Base-by-base conservation (phyloP, 176 grass and related monocot species). In the Eleusine indica region DNA sequence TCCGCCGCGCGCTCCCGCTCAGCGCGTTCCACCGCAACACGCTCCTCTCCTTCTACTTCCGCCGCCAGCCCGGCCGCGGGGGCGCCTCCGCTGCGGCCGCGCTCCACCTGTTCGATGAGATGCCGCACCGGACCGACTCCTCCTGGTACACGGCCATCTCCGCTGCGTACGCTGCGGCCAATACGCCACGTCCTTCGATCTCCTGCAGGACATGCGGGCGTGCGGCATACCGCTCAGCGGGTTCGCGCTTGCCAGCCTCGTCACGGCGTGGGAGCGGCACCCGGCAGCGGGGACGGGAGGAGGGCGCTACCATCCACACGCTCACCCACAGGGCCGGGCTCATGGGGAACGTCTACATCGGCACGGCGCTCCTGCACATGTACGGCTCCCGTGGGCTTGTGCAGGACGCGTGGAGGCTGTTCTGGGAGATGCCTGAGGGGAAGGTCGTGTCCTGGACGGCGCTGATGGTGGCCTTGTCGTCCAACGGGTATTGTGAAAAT, bases 401-500 rank as follows among this genome's bases (percentile, higher is more conserved):
- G 11, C 40, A 40, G 4, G 75, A 84, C 60, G 79, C 91, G 18
- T 30, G 39, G 12, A 89, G 77, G 52, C 25, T 97, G 70, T 94
- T 94, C 67, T 32, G 70, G 25, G 94, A 91, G 53, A 94, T 97
- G 89, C 86, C 88, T 0, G 81, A 91, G 58, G 73, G 78, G 75
- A 96, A 93, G 35, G 71, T 91, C 1, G 94, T 92, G 65, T 94
- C 91, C 0, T 97, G 89, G 89, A 97, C 94, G 18, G 87, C 94
- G 0, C 39, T 97, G 8, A 94, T 97, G 91, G 83, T 88, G 22
- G 76, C 87, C 4, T 73, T 97, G 71, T 92, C 87, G 0, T 84
- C 79, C 3, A 94, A 92, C 2, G 91, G 91, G 11, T 82, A 72
- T 29, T 40, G 78, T 18, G 61, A 82, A 39, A 83, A 94, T 29